phyloP scores from a whole-genome alignment of 331 rosid species.

The Dryas integrifolia region DNA sequence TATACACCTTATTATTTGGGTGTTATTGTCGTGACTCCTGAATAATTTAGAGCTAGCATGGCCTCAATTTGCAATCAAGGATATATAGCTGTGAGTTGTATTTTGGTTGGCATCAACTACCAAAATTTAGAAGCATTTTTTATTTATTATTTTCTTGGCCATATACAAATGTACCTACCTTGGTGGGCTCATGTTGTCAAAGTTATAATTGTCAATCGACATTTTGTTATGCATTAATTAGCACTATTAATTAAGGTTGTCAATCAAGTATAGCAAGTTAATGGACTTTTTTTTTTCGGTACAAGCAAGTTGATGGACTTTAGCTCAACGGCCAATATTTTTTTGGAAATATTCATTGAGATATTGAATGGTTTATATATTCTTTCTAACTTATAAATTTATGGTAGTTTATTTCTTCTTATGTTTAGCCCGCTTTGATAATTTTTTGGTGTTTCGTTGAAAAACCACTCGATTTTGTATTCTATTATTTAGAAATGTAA shows the following conservation, averaged over 20 bases:
- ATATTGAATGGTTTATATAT: no score
- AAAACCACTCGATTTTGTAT: no score
- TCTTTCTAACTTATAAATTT: no score
- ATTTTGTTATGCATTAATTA: background rate
- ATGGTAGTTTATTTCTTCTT: no score
- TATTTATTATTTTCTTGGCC: background rate
- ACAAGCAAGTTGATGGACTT: background rate
- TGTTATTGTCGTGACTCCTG: no score
- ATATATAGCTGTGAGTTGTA: conserved; percentile 16
- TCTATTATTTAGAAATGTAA: no score
- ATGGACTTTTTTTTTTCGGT: no score
- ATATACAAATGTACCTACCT: conserved; percentile 12
- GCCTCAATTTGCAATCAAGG: background rate
- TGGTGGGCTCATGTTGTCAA: conserved; percentile 9
- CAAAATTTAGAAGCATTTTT: conserved; percentile 11
- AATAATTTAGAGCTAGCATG: background rate
- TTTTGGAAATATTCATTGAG: no score
- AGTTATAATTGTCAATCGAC: background rate
- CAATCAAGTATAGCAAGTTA: background rate
- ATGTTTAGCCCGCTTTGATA: no score
- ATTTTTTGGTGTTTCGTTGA: no score
- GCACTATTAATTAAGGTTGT: background rate
- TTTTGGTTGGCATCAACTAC: conserved; percentile 16
- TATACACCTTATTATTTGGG: no score
- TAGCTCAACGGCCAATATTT: no score